These are phyloP conservation scores for Pythium pyrilobum DNA, from an alignment of 352 stramenopile species.

Conservation along the genomic window DNA sequence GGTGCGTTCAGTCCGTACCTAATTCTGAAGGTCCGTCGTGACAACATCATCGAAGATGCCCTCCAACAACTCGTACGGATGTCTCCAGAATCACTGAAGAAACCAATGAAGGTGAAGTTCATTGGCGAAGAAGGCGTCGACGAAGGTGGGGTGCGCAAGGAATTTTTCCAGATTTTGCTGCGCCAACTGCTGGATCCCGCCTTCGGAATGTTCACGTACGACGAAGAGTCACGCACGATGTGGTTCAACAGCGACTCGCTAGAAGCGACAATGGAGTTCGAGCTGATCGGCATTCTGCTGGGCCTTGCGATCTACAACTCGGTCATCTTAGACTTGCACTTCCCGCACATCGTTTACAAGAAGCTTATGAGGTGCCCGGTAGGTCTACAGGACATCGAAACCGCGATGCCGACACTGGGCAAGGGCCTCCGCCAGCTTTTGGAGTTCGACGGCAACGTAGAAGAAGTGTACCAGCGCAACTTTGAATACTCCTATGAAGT, in stretches of 20 bases:
- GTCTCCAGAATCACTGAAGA: slow-evolving; percentile 63
- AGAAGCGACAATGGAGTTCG: slow-evolving; percentile 81
- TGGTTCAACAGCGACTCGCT: slow-evolving; percentile 83
- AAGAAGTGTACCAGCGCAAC: slow-evolving; percentile 61
- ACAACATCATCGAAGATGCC: slow-evolving; percentile 72
- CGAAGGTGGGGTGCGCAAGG: slow-evolving; percentile 75
- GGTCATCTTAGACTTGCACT: slow-evolving; percentile 79
- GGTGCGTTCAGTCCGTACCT: slow-evolving; percentile 47
- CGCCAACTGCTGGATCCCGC: slow-evolving; percentile 63
- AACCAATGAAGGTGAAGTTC: slow-evolving; percentile 82
- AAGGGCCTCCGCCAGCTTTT: slow-evolving; percentile 60
- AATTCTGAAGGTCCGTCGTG: slow-evolving; percentile 56
- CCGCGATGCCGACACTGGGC: slow-evolving; percentile 48
- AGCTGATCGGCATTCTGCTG: slow-evolving; percentile 79
- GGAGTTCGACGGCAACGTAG: slow-evolving; percentile 62
- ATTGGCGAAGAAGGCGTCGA: slow-evolving; percentile 78
- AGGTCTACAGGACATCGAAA: slow-evolving; percentile 53
- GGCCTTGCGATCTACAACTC: slow-evolving; percentile 83
- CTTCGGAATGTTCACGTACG: slow-evolving; percentile 78
- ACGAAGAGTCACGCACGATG: slow-evolving; percentile 59
- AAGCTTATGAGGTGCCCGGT: slow-evolving; percentile 59
- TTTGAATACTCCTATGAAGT: slow-evolving; percentile 83
- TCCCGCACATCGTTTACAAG: slow-evolving; percentile 81
- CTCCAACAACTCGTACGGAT: slow-evolving; percentile 66
- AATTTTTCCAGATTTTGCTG: slow-evolving; percentile 83